phyloP scores from a whole-genome alignment of 2,329 filamentous ascomycete species.

The Fusarium bactridioides region DNA sequence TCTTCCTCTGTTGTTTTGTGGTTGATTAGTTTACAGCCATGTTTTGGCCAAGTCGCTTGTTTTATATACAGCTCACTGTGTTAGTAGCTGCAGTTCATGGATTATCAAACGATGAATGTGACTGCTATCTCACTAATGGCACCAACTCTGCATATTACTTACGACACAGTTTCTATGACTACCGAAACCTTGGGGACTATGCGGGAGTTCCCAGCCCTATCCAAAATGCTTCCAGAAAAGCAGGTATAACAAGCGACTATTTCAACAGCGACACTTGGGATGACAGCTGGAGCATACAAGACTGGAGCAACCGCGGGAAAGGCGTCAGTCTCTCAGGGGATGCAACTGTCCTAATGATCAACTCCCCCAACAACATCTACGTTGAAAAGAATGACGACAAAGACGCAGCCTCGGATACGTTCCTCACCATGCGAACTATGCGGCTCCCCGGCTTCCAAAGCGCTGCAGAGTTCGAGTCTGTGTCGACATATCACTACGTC shows the following conservation, averaged over 20 bases:
- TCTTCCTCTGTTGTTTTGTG: neutral
- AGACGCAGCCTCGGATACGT: conserved; percentile 48
- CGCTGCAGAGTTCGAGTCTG: conserved; percentile 57
- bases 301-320: conserved; percentile 53
- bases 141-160: conserved; percentile 54
- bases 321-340: conserved; percentile 38
- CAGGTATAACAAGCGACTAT: conserved; percentile 48
- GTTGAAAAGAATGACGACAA: conserved; percentile 53
- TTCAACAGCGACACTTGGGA: conserved; percentile 50
- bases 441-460: conserved; percentile 56
- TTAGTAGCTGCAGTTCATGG: neutral
- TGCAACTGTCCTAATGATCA: conserved; percentile 48
- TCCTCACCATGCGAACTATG: conserved; percentile 57
- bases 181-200: conserved; percentile 52
- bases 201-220: conserved; percentile 48
- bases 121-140: conserved; percentile 59
- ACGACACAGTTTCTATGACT: conserved; percentile 60
- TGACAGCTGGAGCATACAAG: conserved; percentile 49
- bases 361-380: conserved; percentile 56
- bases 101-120: conserved; percentile 48
- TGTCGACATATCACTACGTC: conserved; percentile 41
- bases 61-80: conserved; percentile 5
- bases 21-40: conserved; percentile 1
- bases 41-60: neutral
- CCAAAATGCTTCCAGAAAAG: conserved; percentile 38